A percentile compares a stretch with the other conserved stretches of the same genome.
phyloP scores from a whole-genome alignment of 2,329 filamentous ascomycete genomes.

The Sporothrix globosa region DNA sequence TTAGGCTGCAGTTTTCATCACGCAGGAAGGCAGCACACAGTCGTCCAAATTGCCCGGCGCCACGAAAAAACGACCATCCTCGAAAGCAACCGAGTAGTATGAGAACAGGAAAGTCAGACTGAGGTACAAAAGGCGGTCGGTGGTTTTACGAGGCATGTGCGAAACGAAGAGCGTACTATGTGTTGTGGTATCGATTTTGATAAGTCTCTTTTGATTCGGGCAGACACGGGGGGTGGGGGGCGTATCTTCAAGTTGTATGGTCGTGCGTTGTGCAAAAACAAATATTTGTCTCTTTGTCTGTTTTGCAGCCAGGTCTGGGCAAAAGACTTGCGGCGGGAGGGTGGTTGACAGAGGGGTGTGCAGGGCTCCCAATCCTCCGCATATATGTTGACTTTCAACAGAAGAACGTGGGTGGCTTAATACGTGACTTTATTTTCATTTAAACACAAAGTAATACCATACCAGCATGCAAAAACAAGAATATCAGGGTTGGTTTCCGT shows the following conservation, averaged over 20 bases:
- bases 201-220: constrained; percentile 8
- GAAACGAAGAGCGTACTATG: not conserved
- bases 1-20: constrained; percentile 18
- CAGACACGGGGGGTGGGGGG: not conserved
- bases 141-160: not conserved
- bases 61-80: not conserved
- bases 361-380: not conserved
- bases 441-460: not conserved
- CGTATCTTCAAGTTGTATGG: not conserved
- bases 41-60: no score
- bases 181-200: not conserved
- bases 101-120: not conserved
- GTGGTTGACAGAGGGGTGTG: not conserved
- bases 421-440: not conserved
- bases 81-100: not conserved
- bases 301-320: constrained; percentile 20
- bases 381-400: not conserved
- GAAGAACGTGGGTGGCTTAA: not conserved
- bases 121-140: not conserved
- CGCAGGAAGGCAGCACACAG: constrained; percentile 1
- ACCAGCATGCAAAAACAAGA: not conserved
- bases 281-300: constrained; percentile 8
- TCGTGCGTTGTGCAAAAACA: constrained; percentile 6
- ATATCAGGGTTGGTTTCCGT: constrained; percentile 12
- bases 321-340: not conserved